Conservation (phyloP, 169 alveolate genomes). For the Theileria parva region DNA sequence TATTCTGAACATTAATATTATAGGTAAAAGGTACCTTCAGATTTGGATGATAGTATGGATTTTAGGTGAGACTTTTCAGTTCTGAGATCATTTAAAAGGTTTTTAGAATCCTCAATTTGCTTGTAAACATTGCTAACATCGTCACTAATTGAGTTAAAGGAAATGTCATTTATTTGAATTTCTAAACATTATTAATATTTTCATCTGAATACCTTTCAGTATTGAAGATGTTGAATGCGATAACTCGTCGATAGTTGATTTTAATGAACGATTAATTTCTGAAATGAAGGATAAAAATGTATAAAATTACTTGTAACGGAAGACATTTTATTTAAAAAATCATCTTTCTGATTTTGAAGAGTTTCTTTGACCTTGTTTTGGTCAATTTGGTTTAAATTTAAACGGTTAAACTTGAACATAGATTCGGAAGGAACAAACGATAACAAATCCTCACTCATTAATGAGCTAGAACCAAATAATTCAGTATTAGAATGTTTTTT, state of each 20-base stretch:
- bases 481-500: not conserved
- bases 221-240: not conserved
- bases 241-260: slow-evolving; percentile 16
- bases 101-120: slow-evolving; percentile 20
- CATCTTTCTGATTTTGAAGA: not conserved
- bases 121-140: slow-evolving; percentile 3
- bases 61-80: slow-evolving; percentile 12
- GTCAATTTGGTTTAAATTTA: not conserved
- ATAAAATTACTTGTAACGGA: slow-evolving; percentile 12
- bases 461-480: not conserved
- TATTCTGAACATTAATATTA: not conserved
- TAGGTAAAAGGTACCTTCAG: slow-evolving; percentile 22
- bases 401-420: not conserved
- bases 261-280: slow-evolving; percentile 20
- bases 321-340: not conserved
- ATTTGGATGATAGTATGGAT: not conserved
- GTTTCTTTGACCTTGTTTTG: not conserved
- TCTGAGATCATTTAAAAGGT: slow-evolving; percentile 6
- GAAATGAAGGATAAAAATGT: not conserved
- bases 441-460: not conserved
- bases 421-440: not conserved
- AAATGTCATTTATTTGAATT: slow-evolving; percentile 28
- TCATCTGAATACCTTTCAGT: not conserved
- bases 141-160: slow-evolving; percentile 8
- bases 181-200: not conserved